Conservation (phyloP, 2,329 filamentous ascomycete species). For the Corniculantispora saksenae region DNA sequence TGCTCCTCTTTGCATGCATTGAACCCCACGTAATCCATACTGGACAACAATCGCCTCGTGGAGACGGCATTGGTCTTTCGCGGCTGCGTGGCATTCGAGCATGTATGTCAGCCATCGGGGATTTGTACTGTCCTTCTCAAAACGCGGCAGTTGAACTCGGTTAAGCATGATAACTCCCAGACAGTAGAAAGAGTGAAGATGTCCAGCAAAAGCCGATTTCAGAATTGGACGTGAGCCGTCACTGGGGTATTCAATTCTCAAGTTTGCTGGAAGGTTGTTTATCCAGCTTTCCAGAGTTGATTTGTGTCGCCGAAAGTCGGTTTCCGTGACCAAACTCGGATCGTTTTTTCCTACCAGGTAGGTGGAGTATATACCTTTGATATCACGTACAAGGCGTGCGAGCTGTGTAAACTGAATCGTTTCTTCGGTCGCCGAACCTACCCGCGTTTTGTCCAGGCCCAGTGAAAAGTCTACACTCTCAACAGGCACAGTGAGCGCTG, state of each 20-base stretch:
- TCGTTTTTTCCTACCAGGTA: background rate
- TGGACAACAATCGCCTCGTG: background rate
- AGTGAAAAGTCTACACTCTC: background rate
- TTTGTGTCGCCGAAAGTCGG: conserved; percentile 4
- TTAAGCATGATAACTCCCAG: conserved; percentile 1
- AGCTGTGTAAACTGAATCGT: conserved; percentile 1
- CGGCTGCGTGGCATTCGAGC: background rate
- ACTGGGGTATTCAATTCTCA: background rate
- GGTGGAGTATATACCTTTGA: conserved; percentile 5
- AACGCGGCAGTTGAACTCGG: background rate
- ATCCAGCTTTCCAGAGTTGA: background rate
- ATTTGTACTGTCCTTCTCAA: background rate
- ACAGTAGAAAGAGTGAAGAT: conserved; percentile 5
- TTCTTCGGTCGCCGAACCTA: background rate
- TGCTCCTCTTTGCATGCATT: conserved; percentile 9
- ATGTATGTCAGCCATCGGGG: background rate
- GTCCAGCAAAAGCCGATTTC: background rate
- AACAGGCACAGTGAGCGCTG: background rate
- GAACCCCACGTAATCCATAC: background rate
- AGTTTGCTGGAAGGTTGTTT: background rate
- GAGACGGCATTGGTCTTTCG: background rate
- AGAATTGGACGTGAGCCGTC: background rate
- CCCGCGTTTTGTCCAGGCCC: background rate
- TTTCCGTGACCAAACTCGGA: background rate
- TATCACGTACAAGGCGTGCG: background rate